Evolutionary conservation across 495 filamentous ascomycete species (phyloP).

Genomic region (Thozetella sp.): DNA sequence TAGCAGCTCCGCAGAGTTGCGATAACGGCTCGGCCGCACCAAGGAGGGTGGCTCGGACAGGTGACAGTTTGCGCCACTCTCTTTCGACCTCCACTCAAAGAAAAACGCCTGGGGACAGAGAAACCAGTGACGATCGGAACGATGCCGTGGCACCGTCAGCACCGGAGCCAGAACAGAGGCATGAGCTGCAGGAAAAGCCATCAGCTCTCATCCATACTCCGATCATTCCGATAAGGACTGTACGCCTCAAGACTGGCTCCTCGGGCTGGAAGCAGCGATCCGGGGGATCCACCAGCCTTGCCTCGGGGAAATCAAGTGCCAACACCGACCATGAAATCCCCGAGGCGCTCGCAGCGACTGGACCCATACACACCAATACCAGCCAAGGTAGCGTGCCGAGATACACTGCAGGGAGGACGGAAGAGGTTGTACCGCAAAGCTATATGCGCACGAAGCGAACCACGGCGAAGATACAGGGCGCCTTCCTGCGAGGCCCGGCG

Average conservation of each 20-base stretch:
- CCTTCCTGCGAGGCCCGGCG: constrained; percentile 74
- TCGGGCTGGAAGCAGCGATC: constrained; percentile 38
- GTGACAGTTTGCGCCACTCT: constrained; percentile 33
- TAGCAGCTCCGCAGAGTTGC: constrained; percentile 19
- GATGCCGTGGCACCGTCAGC: constrained; percentile 5
- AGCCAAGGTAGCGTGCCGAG: constrained; percentile 45
- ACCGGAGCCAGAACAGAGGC: constrained; percentile 22
- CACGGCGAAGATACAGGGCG: constrained; percentile 64
- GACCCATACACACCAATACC: constrained; percentile 19
- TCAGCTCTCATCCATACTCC: constrained; percentile 65
- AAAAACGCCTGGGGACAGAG: constrained; percentile 33
- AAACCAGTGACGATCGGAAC: constrained; percentile 29
- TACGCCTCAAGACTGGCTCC: constrained; percentile 56
- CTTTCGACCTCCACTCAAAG: constrained; percentile 36
- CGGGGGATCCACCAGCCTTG: constrained; percentile 37
- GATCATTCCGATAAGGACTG: constrained; percentile 61
- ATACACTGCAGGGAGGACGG: constrained; percentile 51
- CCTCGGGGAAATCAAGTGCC: constrained; percentile 29
- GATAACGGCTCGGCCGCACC: constrained; percentile 38
- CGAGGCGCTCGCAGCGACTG: constrained; percentile 41
- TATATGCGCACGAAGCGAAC: constrained; percentile 77
- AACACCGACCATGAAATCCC: constrained; percentile 33
- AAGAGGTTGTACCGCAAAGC: constrained; percentile 63
- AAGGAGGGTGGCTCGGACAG: constrained; percentile 62
- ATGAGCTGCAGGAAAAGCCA: constrained; percentile 12